phyloP scores from a whole-genome alignment of 2,329 filamentous ascomycete species.

The Aspergillus texensis region DNA sequence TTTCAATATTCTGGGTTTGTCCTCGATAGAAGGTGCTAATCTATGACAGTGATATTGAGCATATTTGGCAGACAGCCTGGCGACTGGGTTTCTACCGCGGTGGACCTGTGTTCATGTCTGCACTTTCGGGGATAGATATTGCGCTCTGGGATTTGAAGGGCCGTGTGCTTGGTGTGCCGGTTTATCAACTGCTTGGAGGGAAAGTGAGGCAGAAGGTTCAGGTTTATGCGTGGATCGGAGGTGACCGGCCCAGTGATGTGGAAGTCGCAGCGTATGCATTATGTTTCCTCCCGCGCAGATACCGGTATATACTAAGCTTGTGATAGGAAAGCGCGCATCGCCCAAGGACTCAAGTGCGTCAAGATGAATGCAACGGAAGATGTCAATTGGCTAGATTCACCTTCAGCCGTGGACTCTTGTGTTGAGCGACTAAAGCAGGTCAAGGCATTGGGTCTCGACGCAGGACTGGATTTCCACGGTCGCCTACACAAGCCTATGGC shows the following conservation, averaged over 20 bases:
- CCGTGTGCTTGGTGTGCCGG: slow-evolving; percentile 64
- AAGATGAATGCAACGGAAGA: slow-evolving; percentile 84
- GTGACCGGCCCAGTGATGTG: slow-evolving; percentile 70
- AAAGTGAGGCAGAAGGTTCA: slow-evolving; percentile 69
- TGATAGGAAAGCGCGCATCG: slow-evolving; percentile 45
- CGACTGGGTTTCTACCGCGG: slow-evolving; percentile 74
- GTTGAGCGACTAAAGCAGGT: slow-evolving; percentile 70
- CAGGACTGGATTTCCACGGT: slow-evolving; percentile 76
- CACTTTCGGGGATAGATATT: slow-evolving; percentile 76
- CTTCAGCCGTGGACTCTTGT: slow-evolving; percentile 62
- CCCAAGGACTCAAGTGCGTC: slow-evolving; percentile 48
- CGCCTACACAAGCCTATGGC: slow-evolving; percentile 80
- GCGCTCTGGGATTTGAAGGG: slow-evolving; percentile 79
- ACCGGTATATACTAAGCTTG: neutral
- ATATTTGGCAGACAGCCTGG: slow-evolving; percentile 77
- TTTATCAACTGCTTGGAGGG: slow-evolving; percentile 74
- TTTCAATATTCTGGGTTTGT: neutral
- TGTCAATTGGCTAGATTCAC: slow-evolving; percentile 75
- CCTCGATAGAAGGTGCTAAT: neutral
- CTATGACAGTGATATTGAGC: slow-evolving; percentile 70
- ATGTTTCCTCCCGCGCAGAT: neutral
- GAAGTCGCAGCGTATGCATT: slow-evolving; percentile 52
- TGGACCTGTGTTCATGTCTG: slow-evolving; percentile 79
- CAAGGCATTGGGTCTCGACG: slow-evolving; percentile 70
- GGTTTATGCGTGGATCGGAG: slow-evolving; percentile 79